A percentile compares a stretch with the other conserved stretches of the same genome.
Conservation (phyloP, 2,329 filamentous ascomycete genomes). For the Chrysoporthe cubensis region DNA sequence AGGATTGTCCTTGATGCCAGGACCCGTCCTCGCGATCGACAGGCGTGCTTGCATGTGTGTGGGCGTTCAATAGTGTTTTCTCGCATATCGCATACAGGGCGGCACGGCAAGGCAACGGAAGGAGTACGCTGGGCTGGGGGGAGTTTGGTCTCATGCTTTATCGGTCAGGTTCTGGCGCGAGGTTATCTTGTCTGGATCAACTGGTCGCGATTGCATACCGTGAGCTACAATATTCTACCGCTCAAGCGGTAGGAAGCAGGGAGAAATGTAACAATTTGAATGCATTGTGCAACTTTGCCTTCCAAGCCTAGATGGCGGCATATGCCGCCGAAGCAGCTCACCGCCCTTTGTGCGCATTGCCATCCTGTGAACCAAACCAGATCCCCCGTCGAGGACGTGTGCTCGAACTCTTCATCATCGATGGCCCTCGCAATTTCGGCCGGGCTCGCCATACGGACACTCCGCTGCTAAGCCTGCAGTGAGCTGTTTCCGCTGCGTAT, state of each 20-base stretch:
- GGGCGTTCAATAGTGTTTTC: constrained; percentile 14
- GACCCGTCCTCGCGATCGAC: background rate
- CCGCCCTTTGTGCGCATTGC: background rate
- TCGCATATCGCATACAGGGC: constrained; percentile 12
- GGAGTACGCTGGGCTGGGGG: background rate
- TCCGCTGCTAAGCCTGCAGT: background rate
- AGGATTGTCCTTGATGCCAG: background rate
- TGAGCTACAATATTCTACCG: background rate
- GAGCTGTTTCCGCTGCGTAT: background rate
- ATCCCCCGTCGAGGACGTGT: background rate
- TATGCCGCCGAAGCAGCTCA: background rate
- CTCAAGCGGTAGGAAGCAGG: background rate
- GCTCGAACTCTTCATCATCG: too few species aligned
- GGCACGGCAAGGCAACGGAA: constrained; percentile 15
- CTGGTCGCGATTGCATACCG: background rate
- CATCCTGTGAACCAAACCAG: background rate
- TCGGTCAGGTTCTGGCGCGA: background rate
- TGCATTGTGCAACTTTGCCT: background rate
- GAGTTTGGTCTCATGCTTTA: background rate
- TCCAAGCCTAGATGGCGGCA: constrained; percentile 1
- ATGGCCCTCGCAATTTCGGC: background rate
- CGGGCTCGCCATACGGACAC: background rate
- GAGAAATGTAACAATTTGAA: background rate
- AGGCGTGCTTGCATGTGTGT: constrained; percentile 20
- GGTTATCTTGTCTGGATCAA: background rate